Base-by-base conservation (phyloP, 208 protist species). In the Herpetomonas samuelpessoai region DNA sequence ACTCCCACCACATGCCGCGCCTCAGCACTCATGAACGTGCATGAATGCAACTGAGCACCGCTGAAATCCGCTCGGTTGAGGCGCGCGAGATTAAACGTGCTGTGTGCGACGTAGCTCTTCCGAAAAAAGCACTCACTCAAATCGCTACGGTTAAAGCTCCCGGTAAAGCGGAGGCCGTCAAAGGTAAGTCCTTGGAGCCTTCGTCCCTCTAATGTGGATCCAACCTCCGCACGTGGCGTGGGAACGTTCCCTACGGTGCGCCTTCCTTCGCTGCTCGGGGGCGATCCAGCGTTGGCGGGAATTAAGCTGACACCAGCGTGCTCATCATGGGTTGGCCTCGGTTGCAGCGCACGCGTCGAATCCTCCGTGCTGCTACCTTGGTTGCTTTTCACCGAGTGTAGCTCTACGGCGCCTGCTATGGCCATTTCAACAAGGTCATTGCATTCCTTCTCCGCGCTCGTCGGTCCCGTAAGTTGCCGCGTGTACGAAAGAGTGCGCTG, bases 21-120 rank as follows among this genome's bases (percentile, higher is more conserved):
- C 22, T 83, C 73, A 9, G 76, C 52, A 18, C 71, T 74, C 16
- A 88, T 35, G 53, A 95, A 95, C 2, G 81, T 83, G 60, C 88
- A 95, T 2, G 76, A 81, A 63, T 89, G 81, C 48, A 90, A 88
- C 64, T 88, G 74, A 10, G 68, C 73, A 21, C 78, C 83, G n/a
- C 56, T 24, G 25, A 87, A 21, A 48, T 71, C 60, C 12, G 73
- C 76, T 4, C 22, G 7, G 12, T 31, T 55, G 66, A 95, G 64
- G 4, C 46, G 35, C 24, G 76, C 54, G 14, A 84, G 59, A 55
- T 95, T 89, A 56, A 95, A 92, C 25, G 75, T 88, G 70, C 74
- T 65, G 61, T 81, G 67, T 4, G 65, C 61, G 16, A 76, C 76
- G 54, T 79, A 78, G 9, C 71, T 56, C 16, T 65, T 70, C n/a